These are phyloP conservation scores for Scenedesmus sp. DNA, from an alignment of 163 green algal species.

Conservation along the genomic window DNA sequence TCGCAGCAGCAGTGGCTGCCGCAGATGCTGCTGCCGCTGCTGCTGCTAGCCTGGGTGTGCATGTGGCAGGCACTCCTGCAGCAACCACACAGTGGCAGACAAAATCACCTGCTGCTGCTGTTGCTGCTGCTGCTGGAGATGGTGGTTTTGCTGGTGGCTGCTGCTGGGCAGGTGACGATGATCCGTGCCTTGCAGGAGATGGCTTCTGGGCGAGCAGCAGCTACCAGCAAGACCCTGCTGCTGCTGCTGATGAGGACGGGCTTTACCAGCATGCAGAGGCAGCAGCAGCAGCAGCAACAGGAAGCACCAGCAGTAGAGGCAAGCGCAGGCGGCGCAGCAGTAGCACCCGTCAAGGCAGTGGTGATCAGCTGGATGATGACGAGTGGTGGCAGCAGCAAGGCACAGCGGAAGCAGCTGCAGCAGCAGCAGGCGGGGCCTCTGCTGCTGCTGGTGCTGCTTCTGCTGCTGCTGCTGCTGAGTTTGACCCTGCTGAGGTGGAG, in stretches of 20 bases:
- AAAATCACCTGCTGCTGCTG: neutral
- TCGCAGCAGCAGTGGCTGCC: conserved; percentile 15
- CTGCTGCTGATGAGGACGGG: conserved; percentile 1
- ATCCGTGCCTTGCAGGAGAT: conserved; percentile 43
- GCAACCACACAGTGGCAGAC: neutral
- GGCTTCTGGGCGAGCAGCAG: neutral
- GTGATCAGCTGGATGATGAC: neutral
- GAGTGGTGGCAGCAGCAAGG: neutral
- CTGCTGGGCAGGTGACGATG: conserved; percentile 30
- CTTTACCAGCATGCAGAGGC: neutral
- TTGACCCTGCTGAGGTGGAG: conserved; percentile 3
- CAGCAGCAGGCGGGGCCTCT: neutral
- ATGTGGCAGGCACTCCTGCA: neutral
- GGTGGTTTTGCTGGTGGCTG: conserved; percentile 11
- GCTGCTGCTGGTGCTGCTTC: neutral
- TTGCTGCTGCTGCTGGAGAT: conserved; percentile 30
- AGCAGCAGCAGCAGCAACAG: neutral
- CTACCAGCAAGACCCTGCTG: neutral
- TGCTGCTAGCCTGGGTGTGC: neutral
- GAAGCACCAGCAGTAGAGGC: neutral
- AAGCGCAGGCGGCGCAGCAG: neutral
- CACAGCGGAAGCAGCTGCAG: conserved; percentile 5
- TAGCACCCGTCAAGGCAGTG: neutral
- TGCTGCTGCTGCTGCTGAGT: conserved; percentile 20
- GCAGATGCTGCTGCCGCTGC: neutral